phyloP scores from a whole-genome alignment of 2,329 filamentous ascomycete genomes.

The Fusarium citri region DNA sequence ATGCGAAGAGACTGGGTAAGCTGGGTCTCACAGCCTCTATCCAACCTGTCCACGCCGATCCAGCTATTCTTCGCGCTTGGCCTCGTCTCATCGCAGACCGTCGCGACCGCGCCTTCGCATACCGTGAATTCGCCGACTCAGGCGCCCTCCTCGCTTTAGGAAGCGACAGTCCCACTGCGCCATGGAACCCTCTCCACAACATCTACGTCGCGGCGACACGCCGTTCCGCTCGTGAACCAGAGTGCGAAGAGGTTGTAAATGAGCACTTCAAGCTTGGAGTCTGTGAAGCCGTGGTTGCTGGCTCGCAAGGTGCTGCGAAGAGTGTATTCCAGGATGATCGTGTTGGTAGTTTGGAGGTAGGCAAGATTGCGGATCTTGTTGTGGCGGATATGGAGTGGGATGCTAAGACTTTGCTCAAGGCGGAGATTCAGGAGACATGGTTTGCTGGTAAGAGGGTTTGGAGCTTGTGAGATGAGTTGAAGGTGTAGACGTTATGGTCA shows the following conservation, averaged over 20 bases:
- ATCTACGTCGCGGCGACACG: constrained; percentile 68
- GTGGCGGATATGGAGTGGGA: constrained; percentile 61
- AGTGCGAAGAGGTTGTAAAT: constrained; percentile 58
- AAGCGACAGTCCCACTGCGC: constrained; percentile 68
- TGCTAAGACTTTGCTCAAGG: constrained; percentile 58
- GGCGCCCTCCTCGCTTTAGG: constrained; percentile 67
- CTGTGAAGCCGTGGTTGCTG: constrained; percentile 63
- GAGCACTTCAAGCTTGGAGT: constrained; percentile 63
- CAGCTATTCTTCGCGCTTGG: constrained; percentile 70
- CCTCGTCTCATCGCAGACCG: constrained; percentile 66
- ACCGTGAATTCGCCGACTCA: constrained; percentile 67
- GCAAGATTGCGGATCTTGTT: constrained; percentile 67
- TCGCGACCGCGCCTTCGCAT: constrained; percentile 69
- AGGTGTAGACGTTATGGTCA: not conserved
- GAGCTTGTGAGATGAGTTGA: constrained; percentile 12
- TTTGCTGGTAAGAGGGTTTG: constrained; percentile 59
- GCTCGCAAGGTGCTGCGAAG: constrained; percentile 63
- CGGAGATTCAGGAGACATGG: constrained; percentile 64
- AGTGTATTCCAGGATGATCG: constrained; percentile 63
- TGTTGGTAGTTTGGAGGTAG: constrained; percentile 62
- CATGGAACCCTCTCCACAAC: constrained; percentile 63
- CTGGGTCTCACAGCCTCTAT: constrained; percentile 69
- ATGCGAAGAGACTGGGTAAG: constrained; percentile 65
- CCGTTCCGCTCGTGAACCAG: constrained; percentile 62
- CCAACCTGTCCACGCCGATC: constrained; percentile 68